Percentiles rank a stretch among this genome's conserved stretches.
Conservation (phyloP, 805 yeast genomes). For the Danielia reshetovae region DNA sequence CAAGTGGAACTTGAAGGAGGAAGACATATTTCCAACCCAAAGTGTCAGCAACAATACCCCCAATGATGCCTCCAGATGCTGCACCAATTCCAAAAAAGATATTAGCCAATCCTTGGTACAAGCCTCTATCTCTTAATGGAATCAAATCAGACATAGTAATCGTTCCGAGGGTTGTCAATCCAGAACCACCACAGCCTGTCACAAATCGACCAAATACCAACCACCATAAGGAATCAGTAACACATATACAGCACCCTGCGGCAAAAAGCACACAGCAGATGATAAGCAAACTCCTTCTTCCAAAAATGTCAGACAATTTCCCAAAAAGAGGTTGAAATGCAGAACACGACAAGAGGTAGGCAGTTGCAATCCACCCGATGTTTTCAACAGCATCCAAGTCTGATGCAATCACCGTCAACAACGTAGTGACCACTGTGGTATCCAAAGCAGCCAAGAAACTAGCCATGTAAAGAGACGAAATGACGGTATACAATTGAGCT, state of each 20-base stretch:
- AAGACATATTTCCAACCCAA: constrained; percentile 51
- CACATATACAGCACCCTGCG: constrained; percentile 53
- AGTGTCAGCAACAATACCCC: constrained; percentile 53
- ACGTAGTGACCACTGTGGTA: constrained; percentile 63
- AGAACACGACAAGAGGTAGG: constrained; percentile 63
- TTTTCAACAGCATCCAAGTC: constrained; percentile 61
- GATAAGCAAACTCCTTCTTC: constrained; percentile 51
- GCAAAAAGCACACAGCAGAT: constrained; percentile 55
- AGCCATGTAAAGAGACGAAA: constrained; percentile 32
- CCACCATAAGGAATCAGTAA: constrained; percentile 42
- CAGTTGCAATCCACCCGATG: constrained; percentile 71
- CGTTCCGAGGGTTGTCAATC: constrained; percentile 70
- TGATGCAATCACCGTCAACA: constrained; percentile 62
- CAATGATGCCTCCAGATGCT: constrained; percentile 41
- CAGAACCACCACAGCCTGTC: constrained; percentile 92
- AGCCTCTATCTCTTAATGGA: constrained; percentile 70
- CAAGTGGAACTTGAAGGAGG: constrained; percentile 38
- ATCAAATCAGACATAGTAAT: constrained; percentile 75
- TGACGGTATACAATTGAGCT: constrained; percentile 25
- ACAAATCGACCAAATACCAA: constrained; percentile 62
- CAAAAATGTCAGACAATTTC: constrained; percentile 67
- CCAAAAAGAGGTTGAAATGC: constrained; percentile 75
- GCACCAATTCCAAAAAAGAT: constrained; percentile 70
- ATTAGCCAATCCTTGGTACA: constrained; percentile 80
- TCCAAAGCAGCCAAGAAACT: constrained; percentile 63